Base-by-base conservation (phyloP, 1,139 yeast genomes). In the Candida sanyaensis region DNA sequence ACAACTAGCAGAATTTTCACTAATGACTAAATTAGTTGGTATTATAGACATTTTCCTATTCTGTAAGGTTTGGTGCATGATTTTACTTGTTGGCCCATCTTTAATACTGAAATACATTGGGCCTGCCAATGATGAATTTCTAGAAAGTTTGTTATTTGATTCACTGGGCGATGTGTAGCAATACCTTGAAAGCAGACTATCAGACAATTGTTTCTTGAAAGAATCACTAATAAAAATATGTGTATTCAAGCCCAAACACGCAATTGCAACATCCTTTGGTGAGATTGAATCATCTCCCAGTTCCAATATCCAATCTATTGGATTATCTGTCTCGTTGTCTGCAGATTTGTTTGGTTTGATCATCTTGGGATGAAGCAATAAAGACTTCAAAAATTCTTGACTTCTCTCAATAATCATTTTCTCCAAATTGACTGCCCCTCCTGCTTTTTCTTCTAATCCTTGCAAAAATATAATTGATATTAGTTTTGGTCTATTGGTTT, bases 361-460 rank as follows among this genome's bases (percentile, higher is more conserved):
- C 41, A 82, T 66, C 45, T 76, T 73, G 1, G 86, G 84, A 54
- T 84, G 87, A 9, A 82, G 52, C 30, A 69, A 58, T 53, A 79
- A 67, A 1, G 64, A 54, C 42, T 57, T 37, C 59, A 53, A 27
- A 52, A 53, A 1, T 33, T 31, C 23, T 47, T 50, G 24, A 60
- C 53, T 37, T 48, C 55, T 5, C 9, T 46, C 51, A 3, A 47
- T 42, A 17, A 34, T 8, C 11, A 31, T 33, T 36, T 36, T 12
- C 36, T 44, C 47, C 34, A 39, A 27, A 5, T 33, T 43, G 17
- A 38, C 31, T 38, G 37, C 44, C 10, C 29, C 23, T 17, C 11
- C 29, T 8, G 45, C 27, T 11, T 39, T 33, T 10, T 21, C 32
- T 21, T 51, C 51, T 11, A 52, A 11, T 10, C 41, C 42, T 28